Percentiles rank a stretch among this genome's conserved stretches.
Evolutionary conservation across 805 yeast species (phyloP).

Genomic region (Candida methanosorbosa): DNA sequence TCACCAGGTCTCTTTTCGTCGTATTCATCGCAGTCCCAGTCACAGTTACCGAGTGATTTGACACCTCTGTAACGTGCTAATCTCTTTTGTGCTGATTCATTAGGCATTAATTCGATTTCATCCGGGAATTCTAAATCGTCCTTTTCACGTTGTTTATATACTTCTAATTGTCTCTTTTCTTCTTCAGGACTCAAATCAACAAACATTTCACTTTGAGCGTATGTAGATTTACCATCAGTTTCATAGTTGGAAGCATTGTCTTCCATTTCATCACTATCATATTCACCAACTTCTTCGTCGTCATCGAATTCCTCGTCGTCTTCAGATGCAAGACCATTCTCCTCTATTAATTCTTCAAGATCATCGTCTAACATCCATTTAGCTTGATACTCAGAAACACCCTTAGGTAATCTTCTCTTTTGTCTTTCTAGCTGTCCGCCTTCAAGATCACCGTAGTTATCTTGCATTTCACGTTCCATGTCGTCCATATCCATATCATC

Average conservation of each 20-base stretch:
- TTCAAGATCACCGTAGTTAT: constrained; percentile 4
- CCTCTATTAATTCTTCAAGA: constrained; percentile 29
- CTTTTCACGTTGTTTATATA: constrained; percentile 58
- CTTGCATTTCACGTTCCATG: constrained; percentile 9
- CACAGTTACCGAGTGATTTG: constrained; percentile 67
- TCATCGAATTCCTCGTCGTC: constrained; percentile 27
- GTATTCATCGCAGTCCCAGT: constrained; percentile 82
- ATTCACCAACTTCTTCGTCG: constrained; percentile 9
- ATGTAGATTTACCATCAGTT: constrained; percentile 14
- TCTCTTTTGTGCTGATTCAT: constrained; percentile 66
- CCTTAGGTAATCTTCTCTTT: constrained; percentile 47
- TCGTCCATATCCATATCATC: constrained; percentile 23
- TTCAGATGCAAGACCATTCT: constrained; percentile 32
- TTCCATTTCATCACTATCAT: constrained; percentile 13
- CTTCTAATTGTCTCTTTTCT: constrained; percentile 67
- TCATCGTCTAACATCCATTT: constrained; percentile 67
- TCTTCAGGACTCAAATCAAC: constrained; percentile 75
- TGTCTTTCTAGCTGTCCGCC: constrained; percentile 16
- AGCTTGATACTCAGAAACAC: constrained; percentile 71
- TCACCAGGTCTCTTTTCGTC: constrained; percentile 67
- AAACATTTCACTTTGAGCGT: constrained; percentile 41
- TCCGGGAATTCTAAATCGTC: constrained; percentile 95
- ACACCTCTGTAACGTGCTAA: constrained; percentile 79
- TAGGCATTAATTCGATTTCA: constrained; percentile 79
- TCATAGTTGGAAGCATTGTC: constrained; percentile 37